These are phyloP conservation scores for Theileria luwenshuni DNA, from an alignment of 169 alveolate species.

Conservation along the genomic window DNA sequence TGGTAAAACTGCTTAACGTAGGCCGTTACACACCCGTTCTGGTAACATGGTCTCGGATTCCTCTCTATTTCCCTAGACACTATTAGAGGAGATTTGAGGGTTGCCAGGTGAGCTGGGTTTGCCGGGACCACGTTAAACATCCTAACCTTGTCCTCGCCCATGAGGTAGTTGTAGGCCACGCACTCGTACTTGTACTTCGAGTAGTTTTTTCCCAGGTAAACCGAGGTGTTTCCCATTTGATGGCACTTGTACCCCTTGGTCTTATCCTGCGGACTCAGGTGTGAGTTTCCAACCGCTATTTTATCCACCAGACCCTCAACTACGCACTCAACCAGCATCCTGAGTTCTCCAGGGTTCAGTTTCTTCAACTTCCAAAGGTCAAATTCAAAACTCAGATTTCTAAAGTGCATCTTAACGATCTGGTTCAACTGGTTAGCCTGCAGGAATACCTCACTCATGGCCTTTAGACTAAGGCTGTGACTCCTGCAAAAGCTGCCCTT, in stretches of 20 bases:
- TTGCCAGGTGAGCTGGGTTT: conserved; percentile 33
- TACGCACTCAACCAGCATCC: conserved; percentile 25
- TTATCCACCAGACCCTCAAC: conserved; percentile 59
- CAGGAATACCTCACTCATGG: conserved; percentile 41
- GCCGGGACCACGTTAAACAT: conserved; percentile 53
- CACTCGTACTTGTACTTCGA: conserved; percentile 52
- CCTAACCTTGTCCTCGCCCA: conserved; percentile 48
- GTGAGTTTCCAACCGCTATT: conserved; percentile 28
- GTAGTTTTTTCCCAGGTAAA: conserved; percentile 27
- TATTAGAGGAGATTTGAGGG: conserved; percentile 28
- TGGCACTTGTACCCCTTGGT: conserved; percentile 4
- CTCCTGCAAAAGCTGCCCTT: conserved; percentile 20
- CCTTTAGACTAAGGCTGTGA: conserved; percentile 26
- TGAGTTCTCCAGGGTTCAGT: conserved; percentile 10
- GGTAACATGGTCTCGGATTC: conserved; percentile 40
- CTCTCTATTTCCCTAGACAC: conserved; percentile 13
- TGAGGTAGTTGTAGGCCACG: conserved; percentile 54
- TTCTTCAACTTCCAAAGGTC: conserved; percentile 21
- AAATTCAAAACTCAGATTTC: background rate
- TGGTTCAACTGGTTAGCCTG: conserved; percentile 56
- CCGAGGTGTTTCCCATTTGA: conserved; percentile 10
- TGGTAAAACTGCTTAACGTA: conserved; percentile 28
- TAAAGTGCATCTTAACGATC: conserved; percentile 6
- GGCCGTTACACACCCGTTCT: conserved; percentile 37
- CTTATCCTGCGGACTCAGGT: background rate